Evolutionary conservation across 2,329 filamentous ascomycete genomes (phyloP), one percentile per base, ranked within the genome.

Genomic region (Fonsecaea erecta): DNA sequence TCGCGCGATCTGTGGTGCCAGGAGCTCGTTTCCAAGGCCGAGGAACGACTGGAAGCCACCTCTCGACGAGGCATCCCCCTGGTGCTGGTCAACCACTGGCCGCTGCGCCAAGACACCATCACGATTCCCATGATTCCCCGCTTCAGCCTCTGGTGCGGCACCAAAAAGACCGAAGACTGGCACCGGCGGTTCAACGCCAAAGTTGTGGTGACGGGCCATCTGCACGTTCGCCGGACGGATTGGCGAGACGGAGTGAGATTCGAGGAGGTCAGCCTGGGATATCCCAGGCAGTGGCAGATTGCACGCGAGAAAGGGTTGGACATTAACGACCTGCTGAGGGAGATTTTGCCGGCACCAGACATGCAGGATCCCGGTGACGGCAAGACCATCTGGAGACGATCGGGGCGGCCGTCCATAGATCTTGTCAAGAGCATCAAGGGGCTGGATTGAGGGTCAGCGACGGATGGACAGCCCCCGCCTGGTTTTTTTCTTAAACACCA

Each of bases 51-150:
- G 11, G 51, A 66, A 37, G 52, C 63, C 30, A 70, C 70, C 5
- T 52, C 65, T 3, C 53, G 53, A 18, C 60, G 62, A 18, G 65
- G 64, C 5, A 59, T 71, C 26, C 66, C 69, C 8, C 63, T 72
- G 21, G 61, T 72, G 40, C 65, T 72, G 26, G 63, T 71, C 63
- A 72, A 72, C 53, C 70, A 72, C 59, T 72, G 70, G 70, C 70
- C 70, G 4, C 59, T 72, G 24, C 63, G 70, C n/a, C 64, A 72
- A 48, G 70, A 72, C 40, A 46, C 68, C 8, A 60, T 72, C 55
- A 68, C 60, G 3, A 71, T 72, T 21, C 69, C 69, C 3, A 63
- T 52, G 28, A 68, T 72, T 24, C 70, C 70, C n/a, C 61, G 70
- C 11, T 72, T 72, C 64, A 69, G 63, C 55, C 58, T 72, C 7